phyloP scores from a whole-genome alignment of 345 rosid species.

The Orychophragmus violaceus region DNA sequence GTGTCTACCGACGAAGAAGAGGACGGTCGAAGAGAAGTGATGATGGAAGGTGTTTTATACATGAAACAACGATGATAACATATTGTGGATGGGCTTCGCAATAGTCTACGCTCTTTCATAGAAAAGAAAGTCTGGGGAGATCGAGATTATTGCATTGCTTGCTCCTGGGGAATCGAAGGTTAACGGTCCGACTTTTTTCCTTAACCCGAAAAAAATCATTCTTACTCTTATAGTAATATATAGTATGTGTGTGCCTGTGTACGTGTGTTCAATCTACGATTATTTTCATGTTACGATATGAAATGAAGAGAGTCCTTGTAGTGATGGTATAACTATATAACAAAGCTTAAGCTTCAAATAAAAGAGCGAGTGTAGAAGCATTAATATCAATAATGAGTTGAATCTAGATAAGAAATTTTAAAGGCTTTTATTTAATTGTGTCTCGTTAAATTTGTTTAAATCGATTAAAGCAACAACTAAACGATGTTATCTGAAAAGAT shows the following conservation, averaged over 20 bases:
- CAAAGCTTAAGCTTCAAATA: not conserved
- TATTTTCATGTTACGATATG: not conserved
- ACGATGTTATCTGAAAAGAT: not conserved
- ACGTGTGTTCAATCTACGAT: not conserved
- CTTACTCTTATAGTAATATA: conserved; percentile 14
- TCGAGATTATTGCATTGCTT: conserved; percentile 36
- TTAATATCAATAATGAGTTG: not conserved
- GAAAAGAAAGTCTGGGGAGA: conserved; percentile 30
- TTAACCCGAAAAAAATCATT: conserved; percentile 30
- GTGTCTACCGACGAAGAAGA: conserved; percentile 27
- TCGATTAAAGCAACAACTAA: not conserved
- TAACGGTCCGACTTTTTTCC: conserved; percentile 35
- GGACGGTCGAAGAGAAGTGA: not conserved
- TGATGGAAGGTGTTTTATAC: not conserved
- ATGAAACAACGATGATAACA: not conserved
- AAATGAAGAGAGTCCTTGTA: not conserved
- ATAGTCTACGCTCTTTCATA: conserved; percentile 33
- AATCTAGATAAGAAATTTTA: not conserved
- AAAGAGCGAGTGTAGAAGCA: not conserved
- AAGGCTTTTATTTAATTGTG: not conserved
- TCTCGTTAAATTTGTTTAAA: not conserved
- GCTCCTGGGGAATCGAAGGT: conserved; percentile 33
- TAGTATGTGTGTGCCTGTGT: not conserved
- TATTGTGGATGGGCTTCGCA: conserved; percentile 21
- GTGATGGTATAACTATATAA: conserved; percentile 4